Evolutionary conservation across 495 filamentous ascomycete species (phyloP).

Genomic region (Trypethelium eluteriae): DNA sequence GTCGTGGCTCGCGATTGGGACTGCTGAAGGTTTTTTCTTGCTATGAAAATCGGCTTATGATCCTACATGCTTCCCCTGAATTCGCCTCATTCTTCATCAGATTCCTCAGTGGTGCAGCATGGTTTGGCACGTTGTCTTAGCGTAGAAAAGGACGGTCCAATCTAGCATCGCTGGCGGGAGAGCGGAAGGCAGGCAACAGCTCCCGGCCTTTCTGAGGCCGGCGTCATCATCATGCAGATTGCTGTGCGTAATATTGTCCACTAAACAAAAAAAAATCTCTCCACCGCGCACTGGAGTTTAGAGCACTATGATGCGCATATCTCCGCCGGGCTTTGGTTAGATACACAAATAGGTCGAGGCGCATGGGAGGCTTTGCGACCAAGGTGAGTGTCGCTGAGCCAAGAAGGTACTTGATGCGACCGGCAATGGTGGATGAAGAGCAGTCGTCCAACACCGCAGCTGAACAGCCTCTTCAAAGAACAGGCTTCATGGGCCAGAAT

Average conservation of each 20-base stretch:
- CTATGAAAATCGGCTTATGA: neutral
- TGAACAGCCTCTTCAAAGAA: neutral
- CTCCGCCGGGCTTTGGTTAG: neutral
- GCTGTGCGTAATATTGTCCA: neutral
- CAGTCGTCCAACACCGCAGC: slow-evolving; percentile 1
- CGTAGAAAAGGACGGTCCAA: neutral
- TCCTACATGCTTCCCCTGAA: neutral
- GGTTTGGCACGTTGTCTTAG: no score
- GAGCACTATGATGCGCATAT: neutral
- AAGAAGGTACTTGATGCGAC: neutral
- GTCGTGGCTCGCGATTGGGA: neutral
- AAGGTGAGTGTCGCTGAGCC: neutral
- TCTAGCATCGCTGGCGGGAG: neutral
- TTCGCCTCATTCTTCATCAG: neutral
- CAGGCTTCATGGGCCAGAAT: neutral
- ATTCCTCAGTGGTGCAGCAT: neutral
- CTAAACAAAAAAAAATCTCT: neutral
- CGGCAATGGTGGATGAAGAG: neutral
- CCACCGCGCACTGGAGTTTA: slow-evolving; percentile 2
- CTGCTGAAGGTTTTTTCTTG: no score
- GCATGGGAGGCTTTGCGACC: slow-evolving; percentile 7
- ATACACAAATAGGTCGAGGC: neutral
- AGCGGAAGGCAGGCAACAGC: neutral
- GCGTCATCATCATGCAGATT: slow-evolving; percentile 9
- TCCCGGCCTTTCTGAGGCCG: neutral